These are phyloP conservation scores for Cercophora sp. DNA, from an alignment of 495 filamentous ascomycete genomes.

Conservation along the genomic window DNA sequence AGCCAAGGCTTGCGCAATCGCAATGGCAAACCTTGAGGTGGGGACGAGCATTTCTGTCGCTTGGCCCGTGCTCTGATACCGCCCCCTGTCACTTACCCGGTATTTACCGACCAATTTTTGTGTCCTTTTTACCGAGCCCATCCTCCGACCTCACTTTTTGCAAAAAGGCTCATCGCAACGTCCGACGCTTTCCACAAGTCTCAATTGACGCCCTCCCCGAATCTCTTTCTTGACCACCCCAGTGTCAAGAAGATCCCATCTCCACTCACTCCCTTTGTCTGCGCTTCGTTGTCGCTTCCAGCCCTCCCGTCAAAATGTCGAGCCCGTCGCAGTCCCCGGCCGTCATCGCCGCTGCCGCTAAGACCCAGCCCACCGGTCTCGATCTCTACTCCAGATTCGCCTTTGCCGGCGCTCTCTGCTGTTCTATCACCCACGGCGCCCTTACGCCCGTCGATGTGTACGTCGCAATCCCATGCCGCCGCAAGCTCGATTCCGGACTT, in stretches of 20 bases:
- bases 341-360: constrained; percentile 28
- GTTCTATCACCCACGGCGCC: constrained; percentile 86
- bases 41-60: background rate
- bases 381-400: constrained; percentile 78
- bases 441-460: constrained; percentile 97
- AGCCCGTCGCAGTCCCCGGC: constrained; percentile 19
- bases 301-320: constrained; percentile 20
- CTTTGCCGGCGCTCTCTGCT: constrained; percentile 90
- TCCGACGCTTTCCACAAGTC: constrained; percentile 12
- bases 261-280: constrained; percentile 28
- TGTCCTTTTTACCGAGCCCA: constrained; percentile 15
- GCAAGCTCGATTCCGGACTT: constrained; percentile 1
- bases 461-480: constrained; percentile 39
- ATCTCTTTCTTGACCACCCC: constrained; percentile 20
- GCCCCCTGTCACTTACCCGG: constrained; percentile 19
- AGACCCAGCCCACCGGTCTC: constrained; percentile 43
- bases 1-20: background rate
- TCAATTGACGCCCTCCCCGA: constrained; percentile 22
- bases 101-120: constrained; percentile 31
- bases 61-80: too few relatives aligned
- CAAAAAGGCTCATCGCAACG: constrained; percentile 31
- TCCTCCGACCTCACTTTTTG: constrained; percentile 18
- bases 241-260: constrained; percentile 24
- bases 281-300: constrained; percentile 7
- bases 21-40: too few relatives aligned